These are phyloP conservation scores for Populus hybrid DNA, from an alignment of 441 rosid species.

Conservation along the genomic window DNA sequence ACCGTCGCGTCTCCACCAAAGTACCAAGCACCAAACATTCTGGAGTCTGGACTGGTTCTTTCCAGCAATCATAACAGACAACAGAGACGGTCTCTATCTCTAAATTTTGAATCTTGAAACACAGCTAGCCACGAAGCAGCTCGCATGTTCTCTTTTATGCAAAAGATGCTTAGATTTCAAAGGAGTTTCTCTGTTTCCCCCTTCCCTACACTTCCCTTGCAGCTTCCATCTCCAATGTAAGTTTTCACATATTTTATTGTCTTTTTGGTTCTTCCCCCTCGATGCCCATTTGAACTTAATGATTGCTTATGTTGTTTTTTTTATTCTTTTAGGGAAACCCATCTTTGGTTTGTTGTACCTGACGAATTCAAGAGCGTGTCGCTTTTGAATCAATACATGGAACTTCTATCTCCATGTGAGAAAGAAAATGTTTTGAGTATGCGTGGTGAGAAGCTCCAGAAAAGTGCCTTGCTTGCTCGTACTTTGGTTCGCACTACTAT, in stretches of 20 bases:
- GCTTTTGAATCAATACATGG: slow-evolving; percentile 57
- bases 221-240: slow-evolving; percentile 70
- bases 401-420: slow-evolving; percentile 70
- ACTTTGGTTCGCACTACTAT: slow-evolving; percentile 84
- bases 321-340: slow-evolving; percentile 62
- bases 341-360: slow-evolving; percentile 74
- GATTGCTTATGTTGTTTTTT: not conserved
- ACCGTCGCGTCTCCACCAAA: not conserved
- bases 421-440: slow-evolving; percentile 46
- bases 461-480: slow-evolving; percentile 78
- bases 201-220: slow-evolving; percentile 45
- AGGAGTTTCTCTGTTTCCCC: slow-evolving; percentile 36
- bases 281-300: not conserved
- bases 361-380: slow-evolving; percentile 62
- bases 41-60: not conserved
- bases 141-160: not conserved
- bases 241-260: slow-evolving; percentile 5
- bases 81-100: not conserved
- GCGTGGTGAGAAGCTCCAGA: slow-evolving; percentile 55
- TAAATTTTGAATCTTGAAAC: not conserved
- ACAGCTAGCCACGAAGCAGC: not conserved
- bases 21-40: not conserved
- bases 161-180: slow-evolving; percentile 33
- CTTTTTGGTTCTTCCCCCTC: not conserved
- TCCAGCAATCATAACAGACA: not conserved